Evolutionary conservation across 805 yeast genomes (phyloP).

Genomic region (Priceomyces castillae): DNA sequence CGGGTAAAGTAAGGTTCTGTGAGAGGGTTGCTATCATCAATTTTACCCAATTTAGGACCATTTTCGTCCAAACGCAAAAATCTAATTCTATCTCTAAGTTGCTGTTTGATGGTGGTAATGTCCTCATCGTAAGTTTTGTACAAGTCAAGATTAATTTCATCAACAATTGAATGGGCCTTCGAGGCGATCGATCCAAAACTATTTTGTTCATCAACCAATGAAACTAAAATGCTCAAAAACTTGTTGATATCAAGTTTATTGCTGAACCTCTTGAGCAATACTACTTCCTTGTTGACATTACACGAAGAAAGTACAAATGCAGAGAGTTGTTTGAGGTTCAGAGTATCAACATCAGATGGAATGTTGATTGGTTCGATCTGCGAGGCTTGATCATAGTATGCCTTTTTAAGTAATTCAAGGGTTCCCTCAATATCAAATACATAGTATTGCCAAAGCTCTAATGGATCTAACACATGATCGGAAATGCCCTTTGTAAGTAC

Average conservation of each 20-base stretch:
- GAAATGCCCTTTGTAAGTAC: constrained; percentile 66
- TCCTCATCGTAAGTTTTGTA: constrained; percentile 79
- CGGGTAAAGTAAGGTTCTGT: constrained; percentile 88
- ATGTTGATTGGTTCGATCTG: constrained; percentile 34
- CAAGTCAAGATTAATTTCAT: constrained; percentile 72
- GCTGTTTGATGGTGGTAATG: constrained; percentile 57
- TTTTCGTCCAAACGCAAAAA: constrained; percentile 72
- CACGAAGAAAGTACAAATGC: constrained; percentile 44
- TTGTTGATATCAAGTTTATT: constrained; percentile 51
- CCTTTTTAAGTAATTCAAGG: constrained; percentile 34
- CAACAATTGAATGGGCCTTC: constrained; percentile 54
- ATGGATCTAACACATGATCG: constrained; percentile 59
- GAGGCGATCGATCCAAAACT: constrained; percentile 24
- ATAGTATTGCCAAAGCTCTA: constrained; percentile 86
- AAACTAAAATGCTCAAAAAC: constrained; percentile 51
- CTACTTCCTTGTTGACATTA: constrained; percentile 40
- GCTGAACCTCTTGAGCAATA: constrained; percentile 48
- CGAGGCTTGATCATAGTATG: constrained; percentile 30
- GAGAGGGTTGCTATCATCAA: constrained; percentile 51
- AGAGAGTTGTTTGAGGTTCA: constrained; percentile 45
- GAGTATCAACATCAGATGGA: constrained; percentile 39
- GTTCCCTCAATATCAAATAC: constrained; percentile 56
- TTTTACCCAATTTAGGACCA: constrained; percentile 79
- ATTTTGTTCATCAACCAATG: constrained; percentile 16
- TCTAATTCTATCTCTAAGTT: constrained; percentile 71